Conservation (phyloP, 106 monocot genomes). For the Cymbidium sinense region DNA sequence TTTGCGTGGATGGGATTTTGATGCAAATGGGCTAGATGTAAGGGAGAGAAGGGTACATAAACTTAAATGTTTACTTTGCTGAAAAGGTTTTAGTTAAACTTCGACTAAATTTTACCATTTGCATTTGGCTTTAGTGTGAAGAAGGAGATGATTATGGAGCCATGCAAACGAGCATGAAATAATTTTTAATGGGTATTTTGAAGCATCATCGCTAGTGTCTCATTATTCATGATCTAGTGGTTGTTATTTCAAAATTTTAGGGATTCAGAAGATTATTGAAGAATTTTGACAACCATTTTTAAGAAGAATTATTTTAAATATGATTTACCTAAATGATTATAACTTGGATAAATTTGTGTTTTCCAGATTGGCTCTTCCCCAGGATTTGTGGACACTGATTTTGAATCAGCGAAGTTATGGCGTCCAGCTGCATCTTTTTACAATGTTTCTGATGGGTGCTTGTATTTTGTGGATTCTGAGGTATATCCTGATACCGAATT, state of each 20-base stretch:
- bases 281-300: neutral
- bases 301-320: neutral
- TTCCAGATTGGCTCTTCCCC: slow-evolving; percentile 86
- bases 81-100: too few relatives aligned
- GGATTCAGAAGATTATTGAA: neutral
- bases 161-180: neutral
- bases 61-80: too few relatives aligned
- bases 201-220: neutral
- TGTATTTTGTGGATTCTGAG: slow-evolving; percentile 90
- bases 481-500: slow-evolving; percentile 19
- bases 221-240: neutral
- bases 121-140: neutral
- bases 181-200: neutral
- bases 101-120: neutral
- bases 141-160: neutral
- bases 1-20: too few relatives aligned
- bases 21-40: too few relatives aligned
- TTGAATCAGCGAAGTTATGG: slow-evolving; percentile 71
- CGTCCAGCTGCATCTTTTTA: slow-evolving; percentile 80
- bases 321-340: neutral
- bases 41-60: too few relatives aligned
- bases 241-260: neutral
- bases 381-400: slow-evolving; percentile 91
- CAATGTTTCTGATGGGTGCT: slow-evolving; percentile 43
- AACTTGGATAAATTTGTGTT: neutral